Evolutionary conservation across 2,329 filamentous ascomycete genomes (phyloP).

Genomic region (Venturia oleaginea): DNA sequence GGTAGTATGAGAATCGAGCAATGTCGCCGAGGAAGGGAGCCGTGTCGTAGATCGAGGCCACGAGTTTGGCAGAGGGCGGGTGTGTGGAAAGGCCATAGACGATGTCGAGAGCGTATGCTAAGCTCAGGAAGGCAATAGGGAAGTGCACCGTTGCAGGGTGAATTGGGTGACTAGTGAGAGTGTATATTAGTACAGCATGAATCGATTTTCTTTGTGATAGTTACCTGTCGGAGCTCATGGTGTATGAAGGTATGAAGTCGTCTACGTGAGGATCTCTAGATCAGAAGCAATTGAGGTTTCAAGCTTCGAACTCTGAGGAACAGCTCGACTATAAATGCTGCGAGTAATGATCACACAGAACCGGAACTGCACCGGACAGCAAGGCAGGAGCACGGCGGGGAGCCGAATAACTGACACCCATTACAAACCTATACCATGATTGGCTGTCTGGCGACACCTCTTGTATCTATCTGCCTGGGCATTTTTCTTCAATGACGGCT

Average conservation of each 20-base stretch:
- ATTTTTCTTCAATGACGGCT: not conserved
- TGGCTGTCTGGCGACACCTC: not conserved
- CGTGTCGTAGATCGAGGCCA: constrained; percentile 23
- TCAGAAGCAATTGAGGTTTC: not conserved
- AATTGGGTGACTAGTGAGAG: constrained; percentile 28
- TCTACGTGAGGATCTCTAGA: not conserved
- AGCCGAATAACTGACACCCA: not conserved
- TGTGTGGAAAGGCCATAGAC: constrained; percentile 25
- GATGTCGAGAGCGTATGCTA: constrained; percentile 28
- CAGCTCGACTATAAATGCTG: not conserved
- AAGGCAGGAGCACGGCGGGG: not conserved
- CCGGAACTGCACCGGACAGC: not conserved
- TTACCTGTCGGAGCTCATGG: constrained; percentile 7
- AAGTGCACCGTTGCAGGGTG: constrained; percentile 41
- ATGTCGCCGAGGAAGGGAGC: constrained; percentile 24
- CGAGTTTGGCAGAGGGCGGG: constrained; percentile 24
- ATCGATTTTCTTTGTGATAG: not conserved
- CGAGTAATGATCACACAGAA: not conserved
- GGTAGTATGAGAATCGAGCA: constrained; percentile 35
- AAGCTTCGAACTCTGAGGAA: not conserved
- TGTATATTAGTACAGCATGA: not conserved
- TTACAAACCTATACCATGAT: not conserved
- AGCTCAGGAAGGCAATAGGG: constrained; percentile 33
- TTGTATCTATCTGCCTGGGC: not conserved
- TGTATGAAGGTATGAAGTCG: not conserved